These are phyloP conservation scores for Handroanthus guayacan DNA, from an alignment of 257 asterid species.

Conservation along the genomic window DNA sequence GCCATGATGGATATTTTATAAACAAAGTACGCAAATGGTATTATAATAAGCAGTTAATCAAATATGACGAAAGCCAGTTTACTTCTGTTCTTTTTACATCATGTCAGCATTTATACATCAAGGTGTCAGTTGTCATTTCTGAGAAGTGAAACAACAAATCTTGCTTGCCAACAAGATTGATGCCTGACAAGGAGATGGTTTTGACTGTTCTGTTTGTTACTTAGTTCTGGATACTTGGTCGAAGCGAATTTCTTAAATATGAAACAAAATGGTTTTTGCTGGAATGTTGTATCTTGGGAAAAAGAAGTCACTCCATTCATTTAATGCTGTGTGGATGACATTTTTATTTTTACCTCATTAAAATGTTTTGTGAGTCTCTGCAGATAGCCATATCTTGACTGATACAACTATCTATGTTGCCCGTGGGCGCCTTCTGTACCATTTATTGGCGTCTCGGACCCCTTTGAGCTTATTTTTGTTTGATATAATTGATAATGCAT, in stretches of 20 bases:
- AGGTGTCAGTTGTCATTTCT: constrained; percentile 23
- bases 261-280: not conserved
- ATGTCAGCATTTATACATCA: not conserved
- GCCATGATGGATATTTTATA: not conserved
- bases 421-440: constrained; percentile 40
- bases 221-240: not conserved
- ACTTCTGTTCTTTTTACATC: not conserved
- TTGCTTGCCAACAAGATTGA: constrained; percentile 26
- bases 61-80: not conserved
- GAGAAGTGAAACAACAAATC: constrained; percentile 10
- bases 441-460: constrained; percentile 38
- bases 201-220: not conserved
- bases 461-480: constrained; percentile 33
- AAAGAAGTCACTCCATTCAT: not conserved
- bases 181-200: not conserved
- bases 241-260: not conserved
- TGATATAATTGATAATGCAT: constrained; percentile 31
- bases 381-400: constrained; percentile 50
- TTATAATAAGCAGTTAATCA: not conserved
- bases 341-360: constrained; percentile 26
- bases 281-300: not conserved
- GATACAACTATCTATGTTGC: constrained; percentile 46
- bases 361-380: constrained; percentile 48
- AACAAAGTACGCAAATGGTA: not conserved
- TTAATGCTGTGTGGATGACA: not conserved